Evolutionary conservation across 345 rosid genomes (phyloP), one percentile per base, ranked within the genome.

Genomic region (Hevea brasiliensis): DNA sequence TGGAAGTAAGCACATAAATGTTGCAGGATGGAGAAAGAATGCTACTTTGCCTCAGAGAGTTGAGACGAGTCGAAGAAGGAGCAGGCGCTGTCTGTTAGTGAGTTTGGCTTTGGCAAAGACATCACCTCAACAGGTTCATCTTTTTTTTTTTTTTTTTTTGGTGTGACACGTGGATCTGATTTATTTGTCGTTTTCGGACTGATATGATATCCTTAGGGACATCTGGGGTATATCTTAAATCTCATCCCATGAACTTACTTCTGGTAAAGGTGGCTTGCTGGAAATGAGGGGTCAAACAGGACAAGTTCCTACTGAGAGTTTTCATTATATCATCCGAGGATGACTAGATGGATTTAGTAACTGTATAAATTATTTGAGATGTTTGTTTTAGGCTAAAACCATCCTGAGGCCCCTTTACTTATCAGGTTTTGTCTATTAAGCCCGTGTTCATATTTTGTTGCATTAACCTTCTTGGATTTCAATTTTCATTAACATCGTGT

Each of bases 1-100:
- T 83, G 99, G 99, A 73, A 94, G 99, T 72, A 94, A 94, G 92
- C 99, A 94, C 81, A 86, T 89, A 77, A 94, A 94, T 82, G 98
- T 86, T 70, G 84, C 82, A 27, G 96, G 89, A 74, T 94, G 99
- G 99, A 90, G 97, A 88, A 90, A 90, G 77, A 87, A 82, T 87
- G 85, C 85, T 60, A 78, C 82, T 79, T 80, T 90, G 79, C 86
- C 97, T 14, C 89, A 85, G 74, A 90, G 98, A 85, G 99, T 92
- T 67, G 96, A 92, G 72, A 84, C 85, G 73, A 94, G 99, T 80
- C 85, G 99, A 81, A 88, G 99, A 87, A 90, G 98, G 83, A 94
- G 98, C 72, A 84, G 98, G 70, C 97, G 97, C 53, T 92, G 96
- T 85, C 85, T 94, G 61, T 76, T 94, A 76, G 85, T 92, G 92